phyloP scores from a whole-genome alignment of 2,329 filamentous ascomycete species.

The Hypoxylon sp. region DNA sequence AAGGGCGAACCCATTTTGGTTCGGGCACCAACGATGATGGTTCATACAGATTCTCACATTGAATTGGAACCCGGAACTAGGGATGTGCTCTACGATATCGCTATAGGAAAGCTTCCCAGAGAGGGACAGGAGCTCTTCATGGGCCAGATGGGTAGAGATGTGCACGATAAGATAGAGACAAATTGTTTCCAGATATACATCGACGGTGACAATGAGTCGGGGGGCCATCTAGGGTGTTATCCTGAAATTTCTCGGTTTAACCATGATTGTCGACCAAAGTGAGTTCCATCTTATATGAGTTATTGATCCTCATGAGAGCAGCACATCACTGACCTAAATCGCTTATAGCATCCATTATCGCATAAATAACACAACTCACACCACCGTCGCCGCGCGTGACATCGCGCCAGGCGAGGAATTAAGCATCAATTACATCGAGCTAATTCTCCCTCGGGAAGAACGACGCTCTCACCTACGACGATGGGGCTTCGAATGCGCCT shows the following conservation, averaged over 20 bases:
- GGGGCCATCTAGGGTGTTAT: conserved; percentile 47
- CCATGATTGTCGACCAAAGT: conserved; percentile 54
- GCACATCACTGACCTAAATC: neutral
- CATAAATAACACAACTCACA: conserved; percentile 49
- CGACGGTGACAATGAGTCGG: conserved; percentile 36
- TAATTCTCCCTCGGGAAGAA: conserved; percentile 38
- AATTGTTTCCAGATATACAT: conserved; percentile 50
- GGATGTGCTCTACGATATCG: conserved; percentile 43
- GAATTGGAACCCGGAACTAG: conserved; percentile 31
- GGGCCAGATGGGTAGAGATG: conserved; percentile 45
- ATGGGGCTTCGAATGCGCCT: conserved; percentile 51
- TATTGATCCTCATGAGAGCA: neutral
- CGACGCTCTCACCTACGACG: conserved; percentile 45
- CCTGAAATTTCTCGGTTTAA: conserved; percentile 50
- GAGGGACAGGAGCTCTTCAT: conserved; percentile 40
- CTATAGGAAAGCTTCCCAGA: conserved; percentile 43
- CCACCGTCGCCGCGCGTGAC: conserved; percentile 49
- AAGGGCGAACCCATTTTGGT: conserved; percentile 50
- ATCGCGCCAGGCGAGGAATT: conserved; percentile 50
- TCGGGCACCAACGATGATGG: conserved; percentile 44
- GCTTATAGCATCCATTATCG: conserved; percentile 47
- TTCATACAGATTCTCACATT: conserved; percentile 39
- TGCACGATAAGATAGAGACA: conserved; percentile 46
- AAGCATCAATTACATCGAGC: conserved; percentile 50
- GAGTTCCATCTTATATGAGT: conserved; percentile 21